Conservation (phyloP, 306 rosid species). For the Trifolium subterraneum region DNA sequence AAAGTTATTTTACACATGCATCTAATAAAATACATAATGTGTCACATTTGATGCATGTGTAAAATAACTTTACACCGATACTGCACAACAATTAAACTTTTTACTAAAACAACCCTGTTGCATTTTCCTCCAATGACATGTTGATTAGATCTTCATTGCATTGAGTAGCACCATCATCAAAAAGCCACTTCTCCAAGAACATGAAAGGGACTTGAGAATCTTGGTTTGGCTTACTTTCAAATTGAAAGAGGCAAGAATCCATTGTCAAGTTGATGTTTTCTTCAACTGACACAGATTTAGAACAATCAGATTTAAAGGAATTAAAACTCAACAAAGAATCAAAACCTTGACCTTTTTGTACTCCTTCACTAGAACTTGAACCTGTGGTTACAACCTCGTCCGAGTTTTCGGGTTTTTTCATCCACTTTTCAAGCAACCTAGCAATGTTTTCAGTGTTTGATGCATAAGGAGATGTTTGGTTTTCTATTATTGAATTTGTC, state of each 20-base stretch:
- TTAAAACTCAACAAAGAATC: conserved; percentile 65
- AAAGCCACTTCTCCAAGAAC: conserved; percentile 82
- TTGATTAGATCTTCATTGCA: conserved; percentile 60
- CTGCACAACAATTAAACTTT: too few species aligned
- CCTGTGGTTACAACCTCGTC: conserved; percentile 13
- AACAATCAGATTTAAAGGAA: conserved; percentile 55
- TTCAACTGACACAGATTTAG: conserved; percentile 50
- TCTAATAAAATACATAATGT: too few species aligned
- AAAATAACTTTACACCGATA: too few species aligned
- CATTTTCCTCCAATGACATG: conserved; percentile 59
- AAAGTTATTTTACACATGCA: too few species aligned
- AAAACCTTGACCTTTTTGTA: conserved; percentile 48
- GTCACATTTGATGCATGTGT: too few species aligned
- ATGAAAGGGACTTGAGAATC: conserved; percentile 65
- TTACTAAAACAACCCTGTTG: conserved; percentile 53
- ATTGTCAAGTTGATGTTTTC: conserved; percentile 33
- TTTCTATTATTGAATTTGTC: neutral
- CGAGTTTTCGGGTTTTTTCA: conserved; percentile 59
- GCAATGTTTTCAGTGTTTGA: conserved; percentile 85
- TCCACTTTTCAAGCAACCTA: conserved; percentile 70
- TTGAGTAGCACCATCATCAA: conserved; percentile 64
- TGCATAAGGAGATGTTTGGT: conserved; percentile 50
- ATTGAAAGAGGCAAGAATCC: conserved; percentile 45
- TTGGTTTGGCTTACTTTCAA: conserved; percentile 53
- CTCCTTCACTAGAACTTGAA: conserved; percentile 58